phyloP scores from a whole-genome alignment of 2,329 filamentous ascomycete species.

The Colletotrichum orchidophilum region DNA sequence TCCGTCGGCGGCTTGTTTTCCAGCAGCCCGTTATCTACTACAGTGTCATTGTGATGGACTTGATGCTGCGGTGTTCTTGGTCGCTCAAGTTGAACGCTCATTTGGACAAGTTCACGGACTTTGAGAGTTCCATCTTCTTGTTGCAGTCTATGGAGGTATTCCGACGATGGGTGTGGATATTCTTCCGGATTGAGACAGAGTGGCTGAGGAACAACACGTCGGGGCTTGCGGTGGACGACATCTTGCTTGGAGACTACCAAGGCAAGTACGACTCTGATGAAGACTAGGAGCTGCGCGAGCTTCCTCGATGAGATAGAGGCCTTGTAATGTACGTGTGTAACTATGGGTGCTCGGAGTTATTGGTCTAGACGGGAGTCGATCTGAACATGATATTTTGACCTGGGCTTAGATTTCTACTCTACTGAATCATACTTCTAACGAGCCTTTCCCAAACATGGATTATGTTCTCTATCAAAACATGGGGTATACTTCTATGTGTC shows the following conservation, averaged over 20 bases:
- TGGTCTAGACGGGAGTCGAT: conserved; percentile 12
- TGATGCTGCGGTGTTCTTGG: conserved; percentile 90
- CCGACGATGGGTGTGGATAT: conserved; percentile 95
- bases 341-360: conserved; percentile 20
- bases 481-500: conserved; percentile 22
- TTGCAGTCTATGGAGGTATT: conserved; percentile 89
- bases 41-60: conserved; percentile 78
- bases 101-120: conserved; percentile 84
- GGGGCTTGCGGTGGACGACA: conserved; percentile 71
- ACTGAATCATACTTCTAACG: background rate
- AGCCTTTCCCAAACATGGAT: background rate
- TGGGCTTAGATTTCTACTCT: background rate
- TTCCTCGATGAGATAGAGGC: conserved; percentile 3
- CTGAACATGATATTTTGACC: background rate
- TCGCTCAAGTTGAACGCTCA: conserved; percentile 85
- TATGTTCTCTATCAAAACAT: background rate
- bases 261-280: conserved; percentile 58
- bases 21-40: conserved; percentile 82
- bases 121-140: conserved; percentile 88
- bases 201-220: conserved; percentile 71
- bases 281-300: conserved; percentile 14
- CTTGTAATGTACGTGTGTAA: conserved; percentile 29
- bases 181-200: conserved; percentile 94
- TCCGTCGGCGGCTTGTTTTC: conserved; percentile 80
- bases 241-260: conserved; percentile 78